Conservation (phyloP, 2,329 filamentous ascomycete genomes). For the Bipolaris victoriae region DNA sequence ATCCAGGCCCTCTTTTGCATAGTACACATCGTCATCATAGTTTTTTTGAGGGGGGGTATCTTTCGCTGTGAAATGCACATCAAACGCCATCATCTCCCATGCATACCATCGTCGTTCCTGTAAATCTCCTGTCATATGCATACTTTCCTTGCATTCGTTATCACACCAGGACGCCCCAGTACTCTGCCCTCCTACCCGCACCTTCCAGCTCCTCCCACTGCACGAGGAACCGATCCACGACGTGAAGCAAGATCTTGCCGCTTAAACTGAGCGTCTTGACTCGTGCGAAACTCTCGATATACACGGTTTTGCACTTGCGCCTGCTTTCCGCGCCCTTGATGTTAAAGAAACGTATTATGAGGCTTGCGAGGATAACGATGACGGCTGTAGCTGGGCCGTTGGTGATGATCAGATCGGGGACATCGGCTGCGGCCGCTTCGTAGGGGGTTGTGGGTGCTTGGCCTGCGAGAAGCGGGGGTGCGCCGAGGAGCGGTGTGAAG, state of each 20-base stretch:
- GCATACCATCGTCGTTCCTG: neutral
- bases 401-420: slow-evolving; percentile 78
- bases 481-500: slow-evolving; percentile 60
- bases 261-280: slow-evolving; percentile 83
- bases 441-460: slow-evolving; percentile 17
- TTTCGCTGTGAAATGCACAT: slow-evolving; percentile 16
- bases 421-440: slow-evolving; percentile 44
- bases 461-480: slow-evolving; percentile 25
- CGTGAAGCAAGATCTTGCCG: slow-evolving; percentile 72
- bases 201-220: slow-evolving; percentile 74
- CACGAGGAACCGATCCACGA: slow-evolving; percentile 81
- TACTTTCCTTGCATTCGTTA: neutral
- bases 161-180: slow-evolving; percentile 50
- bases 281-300: slow-evolving; percentile 91
- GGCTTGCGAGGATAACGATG: slow-evolving; percentile 68
- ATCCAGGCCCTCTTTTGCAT: neutral
- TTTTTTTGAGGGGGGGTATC: slow-evolving; percentile 14
- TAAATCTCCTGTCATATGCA: neutral
- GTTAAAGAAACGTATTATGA: slow-evolving; percentile 62
- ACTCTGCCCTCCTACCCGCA: slow-evolving; percentile 50
- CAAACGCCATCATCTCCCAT: slow-evolving; percentile 9
- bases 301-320: slow-evolving; percentile 73
- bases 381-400: slow-evolving; percentile 91
- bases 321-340: slow-evolving; percentile 46
- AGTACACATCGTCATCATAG: neutral